phyloP scores from a whole-genome alignment of 345 rosid genomes.

The Erucastrum elatum region DNA sequence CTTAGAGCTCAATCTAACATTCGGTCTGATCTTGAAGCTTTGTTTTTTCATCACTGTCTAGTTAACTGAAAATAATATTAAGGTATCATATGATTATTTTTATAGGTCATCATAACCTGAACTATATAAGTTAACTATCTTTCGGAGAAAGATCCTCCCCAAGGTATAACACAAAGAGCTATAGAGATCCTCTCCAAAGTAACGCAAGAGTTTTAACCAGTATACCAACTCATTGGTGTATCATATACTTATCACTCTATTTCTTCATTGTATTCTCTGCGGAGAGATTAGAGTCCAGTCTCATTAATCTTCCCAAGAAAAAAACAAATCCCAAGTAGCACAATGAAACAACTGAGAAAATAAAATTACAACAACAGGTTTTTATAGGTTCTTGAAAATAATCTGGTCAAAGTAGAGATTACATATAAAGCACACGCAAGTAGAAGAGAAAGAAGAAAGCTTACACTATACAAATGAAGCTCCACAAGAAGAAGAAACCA shows the following conservation, averaged over 20 bases:
- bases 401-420: slow-evolving; percentile 20
- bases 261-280: not conserved
- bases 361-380: slow-evolving; percentile 1
- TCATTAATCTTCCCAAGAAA: not conserved
- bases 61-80: not conserved
- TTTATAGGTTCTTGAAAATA: slow-evolving; percentile 1
- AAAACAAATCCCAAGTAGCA: not conserved
- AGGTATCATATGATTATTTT: not conserved
- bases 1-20: too few species aligned
- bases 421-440: slow-evolving; percentile 17
- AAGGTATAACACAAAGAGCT: too few species aligned
- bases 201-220: too few species aligned
- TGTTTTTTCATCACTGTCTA: not conserved
- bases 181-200: not conserved
- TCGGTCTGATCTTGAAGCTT: not conserved
- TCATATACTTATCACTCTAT: not conserved
- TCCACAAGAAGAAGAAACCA: slow-evolving; percentile 32
- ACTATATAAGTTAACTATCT: not conserved
- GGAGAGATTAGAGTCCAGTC: not conserved
- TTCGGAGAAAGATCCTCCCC: too few species aligned
- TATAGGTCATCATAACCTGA: not conserved
- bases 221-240: not conserved
- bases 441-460: slow-evolving; percentile 1
- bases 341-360: not conserved
- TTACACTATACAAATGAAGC: slow-evolving; percentile 34